A percentile compares a stretch with the other conserved stretches of the same genome.
Evolutionary conservation across 805 yeast species (phyloP).

Genomic region (Sugiyamaella floridensis): DNA sequence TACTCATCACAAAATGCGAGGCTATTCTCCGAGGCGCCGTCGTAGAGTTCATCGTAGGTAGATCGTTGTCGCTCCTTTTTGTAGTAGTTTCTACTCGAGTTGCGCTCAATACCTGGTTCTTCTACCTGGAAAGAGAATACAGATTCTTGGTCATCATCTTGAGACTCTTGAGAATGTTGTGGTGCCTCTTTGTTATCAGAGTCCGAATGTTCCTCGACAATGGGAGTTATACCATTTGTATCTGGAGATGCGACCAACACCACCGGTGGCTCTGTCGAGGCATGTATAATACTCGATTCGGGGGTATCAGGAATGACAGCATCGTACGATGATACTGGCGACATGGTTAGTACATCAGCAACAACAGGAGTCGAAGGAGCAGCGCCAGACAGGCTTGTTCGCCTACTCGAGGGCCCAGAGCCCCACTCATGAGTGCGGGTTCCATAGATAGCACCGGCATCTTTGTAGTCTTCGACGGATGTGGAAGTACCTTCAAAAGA

Average conservation of each 20-base stretch:
- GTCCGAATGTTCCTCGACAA: not conserved
- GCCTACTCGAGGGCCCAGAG: not conserved
- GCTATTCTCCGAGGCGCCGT: slow-evolving; percentile 22
- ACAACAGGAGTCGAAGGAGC: not conserved
- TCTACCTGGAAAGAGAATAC: slow-evolving; percentile 49
- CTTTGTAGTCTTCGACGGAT: slow-evolving; percentile 18
- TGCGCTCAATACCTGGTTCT: slow-evolving; percentile 29
- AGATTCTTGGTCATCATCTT: slow-evolving; percentile 21
- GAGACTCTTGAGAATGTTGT: slow-evolving; percentile 1
- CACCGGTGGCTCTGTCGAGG: not conserved
- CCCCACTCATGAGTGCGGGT: slow-evolving; percentile 50
- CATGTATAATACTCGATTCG: not conserved
- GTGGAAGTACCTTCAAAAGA: slow-evolving; percentile 4
- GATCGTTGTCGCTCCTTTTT: slow-evolving; percentile 23
- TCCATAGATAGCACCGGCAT: slow-evolving; percentile 35
- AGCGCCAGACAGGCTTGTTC: not conserved
- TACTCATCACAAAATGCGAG: slow-evolving; percentile 23
- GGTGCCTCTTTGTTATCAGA: not conserved
- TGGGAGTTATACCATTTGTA: not conserved
- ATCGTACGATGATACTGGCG: not conserved
- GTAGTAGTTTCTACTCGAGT: slow-evolving; percentile 48
- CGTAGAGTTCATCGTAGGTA: slow-evolving; percentile 6
- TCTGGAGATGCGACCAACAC: not conserved
- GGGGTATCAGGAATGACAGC: not conserved
- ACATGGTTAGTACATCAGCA: not conserved